These are phyloP conservation scores for Rhynchosporium graminicola DNA, from an alignment of 2,329 filamentous ascomycete genomes.

Conservation along the genomic window DNA sequence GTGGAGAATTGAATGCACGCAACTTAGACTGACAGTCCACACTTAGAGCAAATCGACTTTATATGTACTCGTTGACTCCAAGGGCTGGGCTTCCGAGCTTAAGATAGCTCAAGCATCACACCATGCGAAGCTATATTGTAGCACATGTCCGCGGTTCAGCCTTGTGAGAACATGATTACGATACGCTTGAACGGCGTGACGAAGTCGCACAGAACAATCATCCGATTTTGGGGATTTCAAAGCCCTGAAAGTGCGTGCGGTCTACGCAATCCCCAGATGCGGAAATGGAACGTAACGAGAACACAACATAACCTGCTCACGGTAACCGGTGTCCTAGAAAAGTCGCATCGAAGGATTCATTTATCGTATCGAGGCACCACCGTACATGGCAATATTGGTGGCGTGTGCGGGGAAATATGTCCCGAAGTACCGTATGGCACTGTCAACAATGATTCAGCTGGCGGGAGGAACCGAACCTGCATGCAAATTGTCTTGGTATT, in stretches of 20 bases:
- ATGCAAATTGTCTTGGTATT: neutral
- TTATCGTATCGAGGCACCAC: neutral
- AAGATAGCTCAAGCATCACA: neutral
- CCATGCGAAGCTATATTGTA: neutral
- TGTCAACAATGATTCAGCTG: neutral
- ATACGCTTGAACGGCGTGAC: neutral
- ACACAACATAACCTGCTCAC: neutral
- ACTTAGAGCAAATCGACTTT: neutral
- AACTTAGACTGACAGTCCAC: neutral
- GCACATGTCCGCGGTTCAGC: neutral
- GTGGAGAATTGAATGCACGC: neutral
- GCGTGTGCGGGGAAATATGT: constrained; percentile 1
- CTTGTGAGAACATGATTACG: neutral
- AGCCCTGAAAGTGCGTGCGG: too few relatives aligned
- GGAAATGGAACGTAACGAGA: constrained; percentile 1
- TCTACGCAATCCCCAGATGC: neutral
- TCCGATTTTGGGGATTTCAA: neutral
- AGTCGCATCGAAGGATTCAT: neutral
- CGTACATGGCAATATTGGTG: constrained; percentile 8
- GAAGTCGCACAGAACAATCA: neutral
- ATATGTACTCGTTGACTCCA: neutral
- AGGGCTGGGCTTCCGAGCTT: neutral
- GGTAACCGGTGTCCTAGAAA: neutral
- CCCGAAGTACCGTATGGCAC: neutral
- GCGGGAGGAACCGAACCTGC: constrained; percentile 1